A percentile compares a stretch with the other conserved stretches of the same genome.
Conservation (phyloP, 345 rosid genomes). For the Aethionema arabicum region DNA sequence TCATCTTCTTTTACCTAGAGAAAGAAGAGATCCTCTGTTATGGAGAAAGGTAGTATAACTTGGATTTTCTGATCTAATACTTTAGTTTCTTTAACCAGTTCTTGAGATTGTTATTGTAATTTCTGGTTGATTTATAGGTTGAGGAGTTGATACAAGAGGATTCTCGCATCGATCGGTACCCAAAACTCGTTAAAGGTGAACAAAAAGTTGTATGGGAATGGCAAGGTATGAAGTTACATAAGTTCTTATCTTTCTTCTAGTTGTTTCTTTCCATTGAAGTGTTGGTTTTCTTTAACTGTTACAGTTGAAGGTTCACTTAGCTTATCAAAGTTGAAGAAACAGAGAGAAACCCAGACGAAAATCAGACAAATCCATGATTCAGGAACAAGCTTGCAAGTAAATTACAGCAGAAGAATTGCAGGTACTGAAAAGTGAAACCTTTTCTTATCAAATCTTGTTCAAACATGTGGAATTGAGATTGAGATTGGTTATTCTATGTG, state of each 20-base stretch:
- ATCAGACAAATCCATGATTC: constrained; percentile 28
- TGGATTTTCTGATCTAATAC: not conserved
- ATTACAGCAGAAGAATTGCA: constrained; percentile 31
- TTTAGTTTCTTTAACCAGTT: not conserved
- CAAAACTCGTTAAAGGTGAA: constrained; percentile 82
- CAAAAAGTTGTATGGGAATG: constrained; percentile 95
- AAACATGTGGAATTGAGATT: not conserved
- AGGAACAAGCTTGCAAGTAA: constrained; percentile 29
- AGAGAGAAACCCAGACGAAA: constrained; percentile 39
- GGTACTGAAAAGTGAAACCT: constrained; percentile 31
- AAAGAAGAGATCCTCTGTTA: constrained; percentile 71
- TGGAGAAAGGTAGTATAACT: constrained; percentile 71
- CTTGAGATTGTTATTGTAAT: constrained; percentile 7
- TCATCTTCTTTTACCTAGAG: constrained; percentile 78
- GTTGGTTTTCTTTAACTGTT: constrained; percentile 19
- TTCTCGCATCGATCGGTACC: constrained; percentile 80
- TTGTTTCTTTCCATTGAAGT: not conserved
- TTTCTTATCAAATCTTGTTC: not conserved
- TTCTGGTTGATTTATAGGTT: constrained; percentile 50
- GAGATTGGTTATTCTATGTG: constrained; percentile 6
- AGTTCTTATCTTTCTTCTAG: constrained; percentile 4
- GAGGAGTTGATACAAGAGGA: constrained; percentile 86
- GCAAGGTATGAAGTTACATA: constrained; percentile 61
- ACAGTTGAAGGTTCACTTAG: constrained; percentile 77
- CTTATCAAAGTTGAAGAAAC: constrained; percentile 53